These are phyloP conservation scores for Fraxinus baroniana DNA, from an alignment of 305 asterid genomes.

Conservation along the genomic window DNA sequence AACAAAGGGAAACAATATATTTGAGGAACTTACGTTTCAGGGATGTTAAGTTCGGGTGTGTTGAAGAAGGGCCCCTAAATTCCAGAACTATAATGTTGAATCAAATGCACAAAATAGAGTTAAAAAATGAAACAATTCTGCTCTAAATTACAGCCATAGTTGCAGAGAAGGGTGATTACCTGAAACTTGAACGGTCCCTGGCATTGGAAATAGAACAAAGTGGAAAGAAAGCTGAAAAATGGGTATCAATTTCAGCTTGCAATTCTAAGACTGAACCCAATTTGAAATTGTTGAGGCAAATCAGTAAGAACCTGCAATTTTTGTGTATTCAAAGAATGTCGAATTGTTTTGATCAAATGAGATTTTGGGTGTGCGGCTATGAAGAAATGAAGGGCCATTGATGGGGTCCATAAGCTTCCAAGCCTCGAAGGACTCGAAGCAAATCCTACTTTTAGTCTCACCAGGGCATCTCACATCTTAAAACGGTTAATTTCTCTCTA, in stretches of 20 bases:
- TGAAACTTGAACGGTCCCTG: conserved; percentile 87
- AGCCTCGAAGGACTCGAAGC: conserved; percentile 32
- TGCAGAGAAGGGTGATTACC: conserved; percentile 40
- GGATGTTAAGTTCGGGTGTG: conserved; percentile 51
- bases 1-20: background rate
- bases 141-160: conserved; percentile 1
- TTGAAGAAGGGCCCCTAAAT: conserved; percentile 62
- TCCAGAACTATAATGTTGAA: conserved; percentile 54
- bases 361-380: conserved; percentile 43
- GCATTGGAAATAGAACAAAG: conserved; percentile 48
- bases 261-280: conserved; percentile 13
- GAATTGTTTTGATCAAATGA: conserved; percentile 21
- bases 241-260: background rate
- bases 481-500: too few relatives aligned
- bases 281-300: conserved; percentile 18
- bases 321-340: background rate
- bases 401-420: conserved; percentile 46
- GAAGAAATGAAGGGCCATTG: conserved; percentile 30
- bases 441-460: conserved; percentile 18
- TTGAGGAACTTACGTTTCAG: conserved; percentile 48
- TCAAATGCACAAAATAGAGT: conserved; percentile 5
- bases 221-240: conserved; percentile 1
- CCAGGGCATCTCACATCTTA: too few relatives aligned
- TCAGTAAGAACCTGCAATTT: conserved; percentile 16
- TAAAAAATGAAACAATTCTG: background rate